phyloP scores from a whole-genome alignment of 1,139 yeast species.

The Saccharomyces pastorianus region DNA sequence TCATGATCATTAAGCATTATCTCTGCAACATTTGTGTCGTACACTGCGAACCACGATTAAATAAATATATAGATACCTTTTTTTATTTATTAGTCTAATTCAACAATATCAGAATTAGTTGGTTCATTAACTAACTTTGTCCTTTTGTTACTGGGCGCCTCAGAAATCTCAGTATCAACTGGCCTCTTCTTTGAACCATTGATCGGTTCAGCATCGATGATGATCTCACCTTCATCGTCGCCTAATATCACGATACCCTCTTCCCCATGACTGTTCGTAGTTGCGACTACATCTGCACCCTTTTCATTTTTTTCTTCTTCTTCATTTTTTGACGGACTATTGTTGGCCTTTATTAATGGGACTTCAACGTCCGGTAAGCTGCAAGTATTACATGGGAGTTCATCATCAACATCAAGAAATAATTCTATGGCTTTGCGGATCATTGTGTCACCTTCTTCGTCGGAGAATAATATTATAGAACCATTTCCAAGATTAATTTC shows the following conservation, averaged over 20 bases:
- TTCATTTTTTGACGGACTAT: constrained; percentile 7
- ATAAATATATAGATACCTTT: neutral
- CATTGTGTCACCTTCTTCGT: constrained; percentile 48
- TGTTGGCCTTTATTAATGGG: constrained; percentile 27
- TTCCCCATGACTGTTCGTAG: constrained; percentile 8
- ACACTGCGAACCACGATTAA: neutral
- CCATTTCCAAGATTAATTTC: constrained; percentile 55
- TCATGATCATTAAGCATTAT: too few species aligned
- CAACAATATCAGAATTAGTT: neutral
- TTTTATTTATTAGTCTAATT: neutral
- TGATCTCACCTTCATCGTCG: constrained; percentile 7
- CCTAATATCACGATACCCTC: constrained; percentile 10
- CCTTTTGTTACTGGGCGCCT: neutral
- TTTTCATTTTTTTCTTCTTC: constrained; percentile 22
- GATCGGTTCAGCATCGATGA: neutral
- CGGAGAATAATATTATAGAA: constrained; percentile 59
- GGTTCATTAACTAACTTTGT: neutral
- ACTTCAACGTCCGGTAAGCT: constrained; percentile 30
- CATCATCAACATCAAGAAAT: constrained; percentile 37
- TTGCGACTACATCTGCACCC: neutral
- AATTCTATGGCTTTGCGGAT: constrained; percentile 56
- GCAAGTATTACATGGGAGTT: constrained; percentile 11
- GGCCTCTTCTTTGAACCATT: neutral
- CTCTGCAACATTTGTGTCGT: neutral
- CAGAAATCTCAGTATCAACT: neutral